Percentiles rank a stretch among this genome's conserved stretches.
Conservation (phyloP, 768 basidiomycete genomes). For the Pleurotus giganteus region DNA sequence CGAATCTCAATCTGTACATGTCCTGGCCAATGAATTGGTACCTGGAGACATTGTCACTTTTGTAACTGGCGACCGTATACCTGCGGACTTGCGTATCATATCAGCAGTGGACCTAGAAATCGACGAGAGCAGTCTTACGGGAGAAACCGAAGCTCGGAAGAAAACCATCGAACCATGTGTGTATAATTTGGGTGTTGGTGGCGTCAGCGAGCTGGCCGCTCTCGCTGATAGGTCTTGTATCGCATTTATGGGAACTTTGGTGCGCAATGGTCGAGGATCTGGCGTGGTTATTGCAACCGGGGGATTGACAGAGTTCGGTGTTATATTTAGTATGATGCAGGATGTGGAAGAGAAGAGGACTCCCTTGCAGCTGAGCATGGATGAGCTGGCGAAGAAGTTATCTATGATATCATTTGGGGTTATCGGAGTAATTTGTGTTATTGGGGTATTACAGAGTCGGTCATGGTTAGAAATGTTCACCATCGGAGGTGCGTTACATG, state of each 20-base stretch:
- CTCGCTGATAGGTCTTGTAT: constrained; percentile 86
- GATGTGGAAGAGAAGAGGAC: constrained; percentile 95
- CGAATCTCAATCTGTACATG: constrained; percentile 66
- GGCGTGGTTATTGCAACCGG: constrained; percentile 90
- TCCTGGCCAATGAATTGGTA: constrained; percentile 96
- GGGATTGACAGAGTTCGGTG: constrained; percentile 87
- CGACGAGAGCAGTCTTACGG: constrained; percentile 93
- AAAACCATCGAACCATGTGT: constrained; percentile 62
- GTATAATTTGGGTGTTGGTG: constrained; percentile 29
- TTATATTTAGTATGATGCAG: constrained; percentile 98
- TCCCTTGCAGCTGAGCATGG: constrained; percentile 91
- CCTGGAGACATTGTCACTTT: constrained; percentile 92
- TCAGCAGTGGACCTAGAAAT: constrained; percentile 86
- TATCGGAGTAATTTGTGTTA: constrained; percentile 89
- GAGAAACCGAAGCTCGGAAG: constrained; percentile 80
- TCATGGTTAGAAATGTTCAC: constrained; percentile 99
- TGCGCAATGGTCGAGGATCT: constrained; percentile 82
- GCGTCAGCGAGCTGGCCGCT: constrained; percentile 42
- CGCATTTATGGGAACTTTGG: constrained; percentile 95
- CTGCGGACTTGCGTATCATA: constrained; percentile 86
- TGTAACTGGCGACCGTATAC: constrained; percentile 88
- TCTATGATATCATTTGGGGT: constrained; percentile 91
- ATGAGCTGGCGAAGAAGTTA: constrained; percentile 91
- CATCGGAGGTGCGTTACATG: constrained; percentile 74
- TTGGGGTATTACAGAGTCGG: constrained; percentile 82